Evolutionary conservation across 768 basidiomycete genomes (phyloP), one percentile per base, ranked within the genome.

Genomic region (Tylopilus vinaceipallidus): DNA sequence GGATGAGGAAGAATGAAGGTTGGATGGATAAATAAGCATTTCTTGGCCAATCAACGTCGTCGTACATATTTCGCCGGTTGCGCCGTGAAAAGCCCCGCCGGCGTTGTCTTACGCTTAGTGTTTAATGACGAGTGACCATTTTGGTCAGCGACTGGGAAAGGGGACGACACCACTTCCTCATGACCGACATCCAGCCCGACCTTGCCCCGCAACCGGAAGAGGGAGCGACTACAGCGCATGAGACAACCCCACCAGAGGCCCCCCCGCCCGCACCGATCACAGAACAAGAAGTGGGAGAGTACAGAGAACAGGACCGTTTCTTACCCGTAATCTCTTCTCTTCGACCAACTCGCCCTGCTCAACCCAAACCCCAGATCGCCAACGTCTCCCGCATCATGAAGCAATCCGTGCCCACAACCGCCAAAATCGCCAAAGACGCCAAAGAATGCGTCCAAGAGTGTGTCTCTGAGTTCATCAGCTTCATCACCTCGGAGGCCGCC

Each of bases 361-460:
- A 36, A 19, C 24, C 17, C 33, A 7, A n/a, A n/a, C 1, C 10
- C 1, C 27, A 56, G 94, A 98, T 98, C 59, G 95, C 95, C 44
- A 98, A 98, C 65, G 94, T 98, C n/a, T 84, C 93, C 14, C 82
- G 95, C 19, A 95, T 98, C 63, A 98, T 98, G 95, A 98, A 98
- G 70, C 75, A 84, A 36, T 80, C 91, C 11, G 85, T 98, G 3
- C 95, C 95, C 0, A 73, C 84, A 0, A 88, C 88, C 17, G 91
- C 95, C 36, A 98, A 98, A 73, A 95, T 98, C 61, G 90, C 91
- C 8, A 98, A 98, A 69, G 95, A 98, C 70, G 94, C 94, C 38
- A 98, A 98, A 67, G 95, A 98, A 72, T 94, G 91, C 70, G 92
- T 98, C 36, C 95, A 98, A 68, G 95, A 98, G 72, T 97, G 95